Evolutionary conservation across 2,329 filamentous ascomycete genomes (phyloP), one percentile per base, ranked within the genome.

Genomic region (Stagonosporopsis chrysanthemi): DNA sequence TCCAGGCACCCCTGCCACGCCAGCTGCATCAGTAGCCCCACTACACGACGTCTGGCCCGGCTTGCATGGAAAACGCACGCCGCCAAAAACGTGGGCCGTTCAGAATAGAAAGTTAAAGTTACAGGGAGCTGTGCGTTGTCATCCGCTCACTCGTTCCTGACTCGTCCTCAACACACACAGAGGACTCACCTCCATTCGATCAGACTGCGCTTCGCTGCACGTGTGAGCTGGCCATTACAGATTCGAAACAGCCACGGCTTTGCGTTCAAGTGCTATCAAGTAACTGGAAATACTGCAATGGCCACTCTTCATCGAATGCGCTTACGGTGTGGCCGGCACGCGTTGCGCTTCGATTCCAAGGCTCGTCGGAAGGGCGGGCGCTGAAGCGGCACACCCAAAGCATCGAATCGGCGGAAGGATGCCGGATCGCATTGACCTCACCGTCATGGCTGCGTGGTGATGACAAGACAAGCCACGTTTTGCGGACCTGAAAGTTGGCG

Each of bases 101-200:
- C 66, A 63, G 64, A 70, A 69, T 69, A 66, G 60, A 57, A 56
- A 53, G 56, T 59, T 58, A 58, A 58, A 53, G 56, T 59, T 58
- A 63, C 70, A 70, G 69, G 68, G 67, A 59, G 65, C 60, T 71
- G 67, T 77, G 71, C 69, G 74, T 71, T 76, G 75, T 77, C 75
- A 72, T 70, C 64, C 68, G 62, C 68, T 72, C 62, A 74, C 73
- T 72, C 72, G 73, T 66, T 42, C 65, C 64, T 69, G 68, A 72
- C 65, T 71, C 70, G 70, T 60, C 60, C 51, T 52, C 46, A 58
- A 46, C 57, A 60, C 63, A 58, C 66, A 65, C 61, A 62, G 63
- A 62, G 63, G 63, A 69, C 56, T 69, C 68, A 63, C 58, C 53
- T 69, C 64, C 53, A 64, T 67, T 60, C 62, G 61, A 63, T 56